These are phyloP conservation scores for Scedosporium apiospermum DNA, from an alignment of 2,329 filamentous ascomycete species.

Conservation along the genomic window DNA sequence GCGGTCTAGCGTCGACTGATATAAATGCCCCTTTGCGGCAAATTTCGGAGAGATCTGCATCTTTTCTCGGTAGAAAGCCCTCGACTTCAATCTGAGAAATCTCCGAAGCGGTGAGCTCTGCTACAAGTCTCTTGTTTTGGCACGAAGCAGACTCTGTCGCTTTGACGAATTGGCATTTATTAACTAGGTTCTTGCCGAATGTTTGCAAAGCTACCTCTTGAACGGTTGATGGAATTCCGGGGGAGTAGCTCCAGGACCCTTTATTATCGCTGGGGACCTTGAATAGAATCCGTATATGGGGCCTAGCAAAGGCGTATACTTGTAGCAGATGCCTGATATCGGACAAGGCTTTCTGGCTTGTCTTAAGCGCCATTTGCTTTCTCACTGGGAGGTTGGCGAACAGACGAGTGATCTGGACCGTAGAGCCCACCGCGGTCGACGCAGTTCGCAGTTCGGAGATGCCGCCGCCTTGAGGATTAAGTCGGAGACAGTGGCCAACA, in stretches of 20 bases:
- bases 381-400: slow-evolving; percentile 56
- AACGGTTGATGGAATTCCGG: slow-evolving; percentile 35
- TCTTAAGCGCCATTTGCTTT: slow-evolving; percentile 45
- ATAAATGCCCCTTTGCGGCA: slow-evolving; percentile 46
- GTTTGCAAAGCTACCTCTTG: slow-evolving; percentile 54
- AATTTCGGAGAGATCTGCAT: slow-evolving; percentile 32
- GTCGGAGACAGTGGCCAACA: slow-evolving; percentile 40
- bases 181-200: slow-evolving; percentile 46
- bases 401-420: slow-evolving; percentile 49
- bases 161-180: slow-evolving; percentile 39
- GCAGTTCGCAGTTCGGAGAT: slow-evolving; percentile 19
- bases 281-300: slow-evolving; percentile 50
- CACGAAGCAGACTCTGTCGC: slow-evolving; percentile 13
- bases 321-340: slow-evolving; percentile 52
- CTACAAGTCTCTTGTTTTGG: background rate
- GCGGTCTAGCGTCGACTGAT: slow-evolving; percentile 58
- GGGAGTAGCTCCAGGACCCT: slow-evolving; percentile 52
- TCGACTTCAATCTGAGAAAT: slow-evolving; percentile 31
- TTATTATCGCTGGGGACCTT: slow-evolving; percentile 46
- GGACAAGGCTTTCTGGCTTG: slow-evolving; percentile 44
- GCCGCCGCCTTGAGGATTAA: slow-evolving; percentile 26
- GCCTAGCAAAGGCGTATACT: slow-evolving; percentile 57
- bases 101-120: background rate
- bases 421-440: slow-evolving; percentile 58
- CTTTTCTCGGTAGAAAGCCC: slow-evolving; percentile 46